Evolutionary conservation across 1,139 yeast species (phyloP), one percentile per base, ranked within the genome.

Genomic region (Yarrowia galli): DNA sequence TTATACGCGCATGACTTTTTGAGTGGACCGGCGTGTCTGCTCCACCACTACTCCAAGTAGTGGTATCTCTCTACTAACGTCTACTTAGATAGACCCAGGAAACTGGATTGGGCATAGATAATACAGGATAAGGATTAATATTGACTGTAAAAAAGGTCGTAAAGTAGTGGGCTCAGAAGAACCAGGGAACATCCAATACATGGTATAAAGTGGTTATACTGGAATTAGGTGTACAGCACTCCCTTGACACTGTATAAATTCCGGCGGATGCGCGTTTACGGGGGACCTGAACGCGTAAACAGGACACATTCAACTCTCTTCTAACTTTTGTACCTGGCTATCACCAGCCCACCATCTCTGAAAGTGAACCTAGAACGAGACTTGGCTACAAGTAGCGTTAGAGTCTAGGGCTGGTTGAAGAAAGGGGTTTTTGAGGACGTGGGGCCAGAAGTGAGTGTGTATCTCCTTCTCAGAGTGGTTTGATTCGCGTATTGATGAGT

Each of bases 21-120:
- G 61, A 54, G 61, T 38, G 13, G 61, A 40, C 46, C 61, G 48
- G 61, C 45, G 46, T 15, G 48, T 54, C 61, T 38, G 61, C 46
- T 54, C 61, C 61, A 54, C 61, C 46, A 16, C 58, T 22, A 15
- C 35, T 9, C 22, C 32, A 3, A 28, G 32, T 28, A 54, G 61
- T 38, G 61, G 46, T 54, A 54, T 38, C 58, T 51, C 56, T 36
- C 60, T 54, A 54, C 61, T 54, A 54, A 54, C 61, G 61, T 54
- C 61, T 54, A 54, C 61, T 40, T 54, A 54, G 61, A 54, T 54
- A 54, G 61, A 54, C 61, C 60, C 60, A 54, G 61, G 46, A 25
- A 40, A 25, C 61, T 54, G 61, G 46, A 40, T 25, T 38, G 61
- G 61, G 61, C 61, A 54, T 54, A 54, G 61, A 54, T 54, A 54